These are phyloP conservation scores for Pseudotsuga menziesii DNA, from an alignment of 75 land plant species.

Conservation along the genomic window DNA sequence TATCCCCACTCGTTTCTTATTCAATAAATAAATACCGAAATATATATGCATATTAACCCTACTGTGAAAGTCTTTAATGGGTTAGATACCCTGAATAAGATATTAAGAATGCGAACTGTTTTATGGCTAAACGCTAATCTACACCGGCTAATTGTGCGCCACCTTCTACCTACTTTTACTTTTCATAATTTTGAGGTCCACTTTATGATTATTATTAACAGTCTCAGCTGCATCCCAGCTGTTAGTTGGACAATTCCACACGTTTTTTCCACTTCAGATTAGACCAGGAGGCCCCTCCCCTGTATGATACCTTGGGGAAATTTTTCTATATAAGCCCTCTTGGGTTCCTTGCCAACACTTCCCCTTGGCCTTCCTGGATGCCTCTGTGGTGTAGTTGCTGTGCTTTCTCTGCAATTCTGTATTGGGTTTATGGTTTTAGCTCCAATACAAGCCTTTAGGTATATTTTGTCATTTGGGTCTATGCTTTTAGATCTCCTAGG, in stretches of 20 bases:
- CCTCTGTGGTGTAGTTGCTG: background rate
- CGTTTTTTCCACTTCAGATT: slow-evolving; percentile 6
- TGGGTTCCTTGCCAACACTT: background rate
- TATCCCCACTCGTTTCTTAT: too few relatives aligned
- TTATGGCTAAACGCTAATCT: too few relatives aligned
- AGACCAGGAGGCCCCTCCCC: background rate
- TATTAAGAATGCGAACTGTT: too few relatives aligned
- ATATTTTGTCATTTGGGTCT: background rate
- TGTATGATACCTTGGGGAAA: background rate
- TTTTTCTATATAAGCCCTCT: background rate
- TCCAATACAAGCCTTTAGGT: background rate
- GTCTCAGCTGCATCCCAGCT: slow-evolving; percentile 8
- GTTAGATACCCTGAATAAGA: too few relatives aligned
- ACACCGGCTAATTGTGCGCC: too few relatives aligned
- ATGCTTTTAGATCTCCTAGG: background rate
- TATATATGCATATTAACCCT: too few relatives aligned
- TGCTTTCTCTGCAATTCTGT: background rate
- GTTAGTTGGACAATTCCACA: slow-evolving; percentile 11
- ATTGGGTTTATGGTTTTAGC: background rate
- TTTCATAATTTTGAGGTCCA: too few relatives aligned
- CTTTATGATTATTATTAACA: too few relatives aligned
- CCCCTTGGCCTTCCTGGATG: background rate
- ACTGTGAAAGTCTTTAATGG: too few relatives aligned
- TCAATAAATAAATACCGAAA: too few relatives aligned
- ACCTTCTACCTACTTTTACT: too few relatives aligned